Base-by-base conservation (phyloP, 176 grass and related monocot species). In the Rhynchospora breviuscula region DNA sequence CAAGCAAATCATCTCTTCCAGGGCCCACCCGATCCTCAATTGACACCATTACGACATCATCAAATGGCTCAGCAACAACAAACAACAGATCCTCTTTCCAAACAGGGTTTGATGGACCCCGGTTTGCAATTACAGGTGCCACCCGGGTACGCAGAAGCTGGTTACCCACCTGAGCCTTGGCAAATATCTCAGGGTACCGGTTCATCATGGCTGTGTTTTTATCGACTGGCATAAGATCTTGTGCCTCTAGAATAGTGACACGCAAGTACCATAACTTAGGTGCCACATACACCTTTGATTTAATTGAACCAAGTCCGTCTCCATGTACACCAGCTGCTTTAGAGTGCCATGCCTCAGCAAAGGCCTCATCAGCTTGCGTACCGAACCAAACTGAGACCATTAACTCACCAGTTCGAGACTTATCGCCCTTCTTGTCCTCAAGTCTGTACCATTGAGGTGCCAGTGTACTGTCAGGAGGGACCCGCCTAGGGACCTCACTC, bases 231-330 rank as follows among this genome's bases (percentile, higher is more conserved):
- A 92, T 59, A 57, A 97, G 49, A 65, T 97, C 94, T 79, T 94
- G 94, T 1, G 88, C 94, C 79, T 97, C 92, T 48, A 97, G 77
- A 59, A 94, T 58, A 0, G 88, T 87, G 47, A 94, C 88, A 12
- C 94, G 92, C 25, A 97, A 92, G 64, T 97, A 97, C 94, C 92
- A 97, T 0, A 97, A 85, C 90, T 97, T 97, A 17, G 94, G 94
- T 0, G 94, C 92, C 8, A 97, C 92, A 26, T 97, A 97, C 0
- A 97, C 94, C 85, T 97, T 91, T 21, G 94, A 94, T 82, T 91
- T 97, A 76, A 97, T 94, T 59, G 94, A 97, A n/a, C 88, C 88
- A 4, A 97, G 86, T 6, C 90, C 90, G 5, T 94, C 87, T 40
- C 91, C 91, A 26, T 94, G 92, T 58, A 97, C 88, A 13, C 90